Base-by-base conservation (phyloP, 225 moss, liverwort and hornwort genomes). In the Neckera pumila region DNA sequence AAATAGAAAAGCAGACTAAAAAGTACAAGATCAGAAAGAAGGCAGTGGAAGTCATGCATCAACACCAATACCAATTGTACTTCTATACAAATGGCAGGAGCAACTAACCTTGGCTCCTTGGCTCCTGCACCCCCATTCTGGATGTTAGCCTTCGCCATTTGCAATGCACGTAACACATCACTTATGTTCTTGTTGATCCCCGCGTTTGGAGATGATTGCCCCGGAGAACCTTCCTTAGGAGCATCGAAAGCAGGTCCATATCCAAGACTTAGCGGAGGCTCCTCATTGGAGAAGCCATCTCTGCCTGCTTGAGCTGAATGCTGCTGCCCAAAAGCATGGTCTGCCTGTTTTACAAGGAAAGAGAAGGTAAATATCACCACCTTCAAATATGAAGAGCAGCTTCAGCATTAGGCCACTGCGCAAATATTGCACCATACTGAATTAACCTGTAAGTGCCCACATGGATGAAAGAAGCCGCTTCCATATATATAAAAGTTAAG, bases 191-290 rank as follows among this genome's bases (percentile, higher is more conserved):
- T 94, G 84, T 84, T 94, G 4, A 89, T 38, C 51, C 89, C 90
- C 43, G 84, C 89, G 51, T 71, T 90, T 3, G 91, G 81, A 75
- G 90, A 84, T 67, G 79, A 86, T 62, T 87, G 90, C 61, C 78
- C 86, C 63, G 84, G 86, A 67, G 86, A 92, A 45, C 86, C 90
- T 81, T 93, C 92, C 77, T 60, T 88, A 1, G 91, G 91, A 81
- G 90, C 91, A 82, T 94, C 94, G 84, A 85, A 91, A 66, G 90
- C 88, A 86, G 94, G 94, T 81, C 93, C 93, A 88, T 94, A 94
- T 78, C 93, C 92, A 89, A 94, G 91, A 86, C 92, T 92, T 42
- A 93, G 88, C 17, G 58, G 84, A 38, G 90, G 88, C 81, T 92
- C 90, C 31, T 73, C 86, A 72, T 87, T 86, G 67, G 86, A 67